Evolutionary conservation across 176 grass and related monocot genomes (phyloP).

Genomic region (Stipa capillata): DNA sequence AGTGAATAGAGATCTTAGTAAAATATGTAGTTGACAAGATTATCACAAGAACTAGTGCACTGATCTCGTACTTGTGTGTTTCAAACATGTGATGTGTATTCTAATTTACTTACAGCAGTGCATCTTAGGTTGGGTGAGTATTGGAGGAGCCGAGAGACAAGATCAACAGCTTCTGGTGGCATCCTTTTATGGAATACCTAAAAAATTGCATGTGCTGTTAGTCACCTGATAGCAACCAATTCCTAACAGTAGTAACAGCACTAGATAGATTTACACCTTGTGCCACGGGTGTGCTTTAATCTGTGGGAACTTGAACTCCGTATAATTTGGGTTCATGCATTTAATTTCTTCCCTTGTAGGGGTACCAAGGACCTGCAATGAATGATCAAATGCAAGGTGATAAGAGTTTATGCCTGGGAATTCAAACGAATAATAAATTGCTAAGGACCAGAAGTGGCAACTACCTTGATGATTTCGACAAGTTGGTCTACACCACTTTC

Average conservation of each 20-base stretch:
- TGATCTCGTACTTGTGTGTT: not conserved
- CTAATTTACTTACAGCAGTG: constrained; percentile 51
- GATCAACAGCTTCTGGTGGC: constrained; percentile 74
- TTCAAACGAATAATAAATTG: not conserved
- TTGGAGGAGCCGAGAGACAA: constrained; percentile 68
- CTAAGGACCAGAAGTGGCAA: not conserved
- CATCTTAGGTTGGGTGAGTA: constrained; percentile 74
- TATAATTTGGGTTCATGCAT: constrained; percentile 88
- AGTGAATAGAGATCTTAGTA: not conserved
- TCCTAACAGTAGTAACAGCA: not conserved
- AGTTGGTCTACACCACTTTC: constrained; percentile 87
- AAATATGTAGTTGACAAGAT: not conserved
- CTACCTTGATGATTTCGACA: constrained; percentile 83
- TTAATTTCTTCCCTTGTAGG: constrained; percentile 85
- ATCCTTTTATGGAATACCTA: constrained; percentile 72
- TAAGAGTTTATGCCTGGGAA: not conserved
- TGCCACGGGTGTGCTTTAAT: constrained; percentile 86
- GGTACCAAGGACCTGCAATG: constrained; percentile 60
- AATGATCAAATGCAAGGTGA: not conserved
- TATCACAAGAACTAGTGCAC: not conserved
- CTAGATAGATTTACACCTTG: constrained; percentile 37
- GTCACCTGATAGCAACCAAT: not conserved
- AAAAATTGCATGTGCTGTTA: not conserved
- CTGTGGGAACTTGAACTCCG: constrained; percentile 73
- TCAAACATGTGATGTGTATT: not conserved